A percentile compares a stretch with the other conserved stretches of the same genome.
Conservation (phyloP, 495 filamentous ascomycete species). For the Evernia prunastri region DNA sequence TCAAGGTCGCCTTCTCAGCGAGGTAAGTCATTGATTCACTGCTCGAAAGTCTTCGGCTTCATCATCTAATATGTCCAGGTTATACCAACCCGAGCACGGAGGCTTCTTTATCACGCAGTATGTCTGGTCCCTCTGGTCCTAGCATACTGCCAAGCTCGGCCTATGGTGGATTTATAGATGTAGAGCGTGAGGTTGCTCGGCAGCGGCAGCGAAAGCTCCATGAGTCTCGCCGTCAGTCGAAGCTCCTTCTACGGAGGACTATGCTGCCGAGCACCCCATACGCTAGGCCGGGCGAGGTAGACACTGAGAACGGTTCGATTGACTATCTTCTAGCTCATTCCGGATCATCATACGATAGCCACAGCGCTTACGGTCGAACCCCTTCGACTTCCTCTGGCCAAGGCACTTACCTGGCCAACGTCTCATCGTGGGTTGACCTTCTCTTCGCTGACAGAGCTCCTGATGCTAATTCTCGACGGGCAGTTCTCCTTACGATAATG, state of each 20-base stretch:
- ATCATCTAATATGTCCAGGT: conserved; percentile 18
- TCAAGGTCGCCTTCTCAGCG: conserved; percentile 23
- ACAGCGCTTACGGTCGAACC: conserved; percentile 18
- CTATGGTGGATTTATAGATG: conserved; percentile 24
- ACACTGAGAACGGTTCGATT: conserved; percentile 25
- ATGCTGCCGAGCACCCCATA: conserved; percentile 24
- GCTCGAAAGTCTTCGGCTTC: background rate
- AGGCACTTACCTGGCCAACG: conserved; percentile 10
- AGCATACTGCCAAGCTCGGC: conserved; percentile 30
- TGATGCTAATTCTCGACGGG: background rate
- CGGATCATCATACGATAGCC: conserved; percentile 22
- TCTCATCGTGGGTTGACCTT: conserved; percentile 12
- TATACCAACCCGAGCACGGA: conserved; percentile 21
- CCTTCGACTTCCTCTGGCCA: conserved; percentile 21
- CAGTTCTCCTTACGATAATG: conserved; percentile 18
- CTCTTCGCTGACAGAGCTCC: background rate
- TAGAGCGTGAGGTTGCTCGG: conserved; percentile 28
- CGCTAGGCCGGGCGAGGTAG: conserved; percentile 24
- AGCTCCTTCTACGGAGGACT: conserved; percentile 22
- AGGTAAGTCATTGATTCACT: conserved; percentile 12
- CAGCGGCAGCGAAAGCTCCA: conserved; percentile 27
- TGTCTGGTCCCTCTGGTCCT: conserved; percentile 29
- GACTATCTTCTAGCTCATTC: conserved; percentile 28
- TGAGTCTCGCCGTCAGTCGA: conserved; percentile 25
- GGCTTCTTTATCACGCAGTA: conserved; percentile 28